A percentile compares a stretch with the other conserved stretches of the same genome.
These are phyloP conservation scores for Colletotrichum navitas DNA, from an alignment of 2,329 filamentous ascomycete species.

Conservation along the genomic window DNA sequence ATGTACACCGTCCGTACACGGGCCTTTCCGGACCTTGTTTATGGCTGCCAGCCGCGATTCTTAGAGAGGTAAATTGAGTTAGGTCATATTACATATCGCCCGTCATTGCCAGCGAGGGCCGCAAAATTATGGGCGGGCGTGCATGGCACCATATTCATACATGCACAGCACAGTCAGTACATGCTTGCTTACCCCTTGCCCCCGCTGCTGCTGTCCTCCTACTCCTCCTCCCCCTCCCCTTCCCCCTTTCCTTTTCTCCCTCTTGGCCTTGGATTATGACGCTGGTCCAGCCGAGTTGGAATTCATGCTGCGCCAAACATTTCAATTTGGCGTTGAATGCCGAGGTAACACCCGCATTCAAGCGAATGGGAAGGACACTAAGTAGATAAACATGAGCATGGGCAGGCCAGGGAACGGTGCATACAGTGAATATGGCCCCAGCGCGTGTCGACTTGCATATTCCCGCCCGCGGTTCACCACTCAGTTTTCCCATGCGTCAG, in stretches of 20 bases:
- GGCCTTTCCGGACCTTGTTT: not conserved
- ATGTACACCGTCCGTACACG: not conserved
- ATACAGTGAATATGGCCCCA: conserved; percentile 13
- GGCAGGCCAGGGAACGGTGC: conserved; percentile 14
- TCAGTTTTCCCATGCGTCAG: conserved; percentile 13
- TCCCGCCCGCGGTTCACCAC: conserved; percentile 28
- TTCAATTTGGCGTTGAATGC: not conserved
- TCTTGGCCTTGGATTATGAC: not conserved
- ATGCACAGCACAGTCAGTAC: not conserved
- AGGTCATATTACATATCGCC: not conserved
- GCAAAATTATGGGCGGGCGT: not conserved
- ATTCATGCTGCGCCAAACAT: conserved; percentile 19
- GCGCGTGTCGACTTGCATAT: conserved; percentile 30
- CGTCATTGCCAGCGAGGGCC: not conserved
- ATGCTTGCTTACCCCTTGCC: not conserved
- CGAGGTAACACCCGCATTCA: not conserved
- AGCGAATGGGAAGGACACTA: conserved; percentile 30
- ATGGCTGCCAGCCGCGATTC: not conserved
- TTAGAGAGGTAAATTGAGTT: conserved; percentile 8
- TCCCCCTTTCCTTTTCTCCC: not conserved
- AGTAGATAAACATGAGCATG: conserved; percentile 8
- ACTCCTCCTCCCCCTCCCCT: not conserved
- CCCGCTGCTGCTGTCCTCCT: not conserved
- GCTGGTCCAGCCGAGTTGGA: conserved; percentile 11
- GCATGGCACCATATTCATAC: conserved; percentile 18